Conservation (phyloP, 805 yeast species). For the Candida alai region DNA sequence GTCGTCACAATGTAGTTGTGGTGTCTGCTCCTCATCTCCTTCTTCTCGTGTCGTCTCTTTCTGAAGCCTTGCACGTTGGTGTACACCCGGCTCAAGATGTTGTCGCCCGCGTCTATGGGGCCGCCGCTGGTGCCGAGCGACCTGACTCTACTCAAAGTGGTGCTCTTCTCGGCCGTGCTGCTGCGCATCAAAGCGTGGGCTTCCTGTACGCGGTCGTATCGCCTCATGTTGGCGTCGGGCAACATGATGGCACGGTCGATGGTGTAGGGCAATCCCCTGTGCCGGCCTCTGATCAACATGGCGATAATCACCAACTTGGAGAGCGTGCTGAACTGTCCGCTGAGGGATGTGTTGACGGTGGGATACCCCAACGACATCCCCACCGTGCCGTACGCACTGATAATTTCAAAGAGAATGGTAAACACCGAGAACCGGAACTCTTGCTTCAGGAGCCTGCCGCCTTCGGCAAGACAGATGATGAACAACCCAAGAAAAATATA, state of each 20-base stretch:
- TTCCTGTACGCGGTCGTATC: constrained; percentile 60
- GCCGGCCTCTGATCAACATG: constrained; percentile 92
- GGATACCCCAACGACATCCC: constrained; percentile 90
- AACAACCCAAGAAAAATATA: constrained; percentile 82
- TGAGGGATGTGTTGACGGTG: constrained; percentile 59
- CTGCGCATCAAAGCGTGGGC: constrained; percentile 39
- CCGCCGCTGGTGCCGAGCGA: constrained; percentile 8
- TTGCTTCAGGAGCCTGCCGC: constrained; percentile 47
- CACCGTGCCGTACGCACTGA: constrained; percentile 95
- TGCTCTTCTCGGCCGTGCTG: constrained; percentile 21
- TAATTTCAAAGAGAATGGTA: constrained; percentile 76
- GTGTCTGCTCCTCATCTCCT: constrained; percentile 1
- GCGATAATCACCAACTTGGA: constrained; percentile 84
- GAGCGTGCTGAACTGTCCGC: constrained; percentile 64
- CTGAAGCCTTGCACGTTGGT: constrained; percentile 8
- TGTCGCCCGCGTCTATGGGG: constrained; percentile 11
- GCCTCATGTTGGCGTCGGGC: constrained; percentile 63
- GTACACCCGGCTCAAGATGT: constrained; percentile 11
- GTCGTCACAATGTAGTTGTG: constrained; percentile 6
- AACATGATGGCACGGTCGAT: constrained; percentile 91
- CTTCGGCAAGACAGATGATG: constrained; percentile 83
- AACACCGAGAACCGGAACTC: constrained; percentile 60
- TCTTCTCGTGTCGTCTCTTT: constrained; percentile 2
- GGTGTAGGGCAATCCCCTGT: constrained; percentile 91
- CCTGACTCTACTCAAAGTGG: constrained; percentile 10